Evolutionary conservation across 2,329 filamentous ascomycete species (phyloP).

Genomic region (Aspergillus hiratsukae): DNA sequence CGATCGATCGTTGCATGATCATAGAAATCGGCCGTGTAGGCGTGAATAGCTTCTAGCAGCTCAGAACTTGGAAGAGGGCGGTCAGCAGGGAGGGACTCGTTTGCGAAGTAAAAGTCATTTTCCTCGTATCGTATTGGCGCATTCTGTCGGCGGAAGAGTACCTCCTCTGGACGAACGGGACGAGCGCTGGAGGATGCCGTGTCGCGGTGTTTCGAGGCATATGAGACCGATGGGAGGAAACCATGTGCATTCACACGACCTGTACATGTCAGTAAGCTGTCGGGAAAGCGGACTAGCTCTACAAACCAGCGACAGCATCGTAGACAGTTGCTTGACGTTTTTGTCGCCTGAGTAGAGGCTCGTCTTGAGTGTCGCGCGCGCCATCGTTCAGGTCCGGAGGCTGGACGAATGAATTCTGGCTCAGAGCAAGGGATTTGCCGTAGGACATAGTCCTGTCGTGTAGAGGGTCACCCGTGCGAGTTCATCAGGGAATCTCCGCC

Average conservation of each 20-base stretch:
- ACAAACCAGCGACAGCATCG: conserved; percentile 54
- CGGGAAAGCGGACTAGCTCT: neutral
- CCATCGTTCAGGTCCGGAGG: conserved; percentile 10
- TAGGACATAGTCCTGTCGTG: conserved; percentile 16
- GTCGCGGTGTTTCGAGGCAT: conserved; percentile 29
- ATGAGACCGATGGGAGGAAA: conserved; percentile 22
- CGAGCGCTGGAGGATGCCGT: conserved; percentile 32
- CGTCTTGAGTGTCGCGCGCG: conserved; percentile 5
- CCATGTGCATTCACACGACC: conserved; percentile 45
- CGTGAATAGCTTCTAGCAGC: conserved; percentile 53
- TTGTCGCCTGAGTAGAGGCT: conserved; percentile 9
- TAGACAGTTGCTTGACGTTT: conserved; percentile 48
- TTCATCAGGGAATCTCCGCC: conserved; percentile 5
- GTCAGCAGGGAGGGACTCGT: conserved; percentile 41
- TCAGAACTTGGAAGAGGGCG: conserved; percentile 51
- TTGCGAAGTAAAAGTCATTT: conserved; percentile 52
- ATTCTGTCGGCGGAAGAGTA: conserved; percentile 50
- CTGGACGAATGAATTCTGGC: conserved; percentile 15
- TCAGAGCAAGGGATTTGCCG: conserved; percentile 16
- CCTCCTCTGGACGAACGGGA: conserved; percentile 53
- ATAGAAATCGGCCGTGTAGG: conserved; percentile 56
- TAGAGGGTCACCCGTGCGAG: conserved; percentile 2
- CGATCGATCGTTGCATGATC: conserved; percentile 28
- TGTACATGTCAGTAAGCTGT: conserved; percentile 17
- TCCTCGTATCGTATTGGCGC: conserved; percentile 51